A percentile compares a stretch with the other conserved stretches of the same genome.
Conservation (phyloP, 2,329 filamentous ascomycete genomes). For the Claviceps fusiformis region DNA sequence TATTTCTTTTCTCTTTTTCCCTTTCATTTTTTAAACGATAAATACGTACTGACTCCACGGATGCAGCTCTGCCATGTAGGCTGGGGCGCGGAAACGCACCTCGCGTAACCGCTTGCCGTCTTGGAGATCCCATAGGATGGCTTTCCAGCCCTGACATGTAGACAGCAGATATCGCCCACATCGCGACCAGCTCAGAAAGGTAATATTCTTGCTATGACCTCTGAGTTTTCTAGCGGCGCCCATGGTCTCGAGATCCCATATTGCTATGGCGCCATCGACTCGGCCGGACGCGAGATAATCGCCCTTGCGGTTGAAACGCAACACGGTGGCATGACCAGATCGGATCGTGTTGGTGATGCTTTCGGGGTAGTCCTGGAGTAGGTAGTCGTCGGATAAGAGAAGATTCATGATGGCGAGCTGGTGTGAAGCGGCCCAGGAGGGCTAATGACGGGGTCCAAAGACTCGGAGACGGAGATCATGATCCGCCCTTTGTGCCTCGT, state of each 20-base stretch:
- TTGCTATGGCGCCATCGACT: constrained; percentile 84
- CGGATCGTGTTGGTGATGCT: constrained; percentile 79
- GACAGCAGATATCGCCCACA: constrained; percentile 85
- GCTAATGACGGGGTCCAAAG: neutral
- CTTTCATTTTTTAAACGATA: neutral
- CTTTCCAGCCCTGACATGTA: constrained; percentile 92
- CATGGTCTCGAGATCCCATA: constrained; percentile 97
- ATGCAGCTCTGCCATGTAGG: constrained; percentile 92
- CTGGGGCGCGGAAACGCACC: constrained; percentile 80
- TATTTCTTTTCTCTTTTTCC: neutral
- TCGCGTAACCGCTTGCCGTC: constrained; percentile 59
- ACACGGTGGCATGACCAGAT: constrained; percentile 49
- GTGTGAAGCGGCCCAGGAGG: neutral
- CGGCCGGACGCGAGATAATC: constrained; percentile 91
- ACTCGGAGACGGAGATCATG: neutral
- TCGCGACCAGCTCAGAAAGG: constrained; percentile 88
- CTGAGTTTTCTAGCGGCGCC: constrained; percentile 88
- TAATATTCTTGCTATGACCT: constrained; percentile 86
- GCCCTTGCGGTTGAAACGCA: constrained; percentile 85
- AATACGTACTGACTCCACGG: constrained; percentile 64
- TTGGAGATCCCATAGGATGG: constrained; percentile 83
- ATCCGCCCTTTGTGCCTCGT: neutral
- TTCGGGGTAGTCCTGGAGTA: constrained; percentile 75
- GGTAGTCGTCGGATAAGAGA: constrained; percentile 47
- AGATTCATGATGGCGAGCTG: constrained; percentile 35